Base-by-base conservation (phyloP, 768 basidiomycete species). In the Boletus rufocinnamomeus region DNA sequence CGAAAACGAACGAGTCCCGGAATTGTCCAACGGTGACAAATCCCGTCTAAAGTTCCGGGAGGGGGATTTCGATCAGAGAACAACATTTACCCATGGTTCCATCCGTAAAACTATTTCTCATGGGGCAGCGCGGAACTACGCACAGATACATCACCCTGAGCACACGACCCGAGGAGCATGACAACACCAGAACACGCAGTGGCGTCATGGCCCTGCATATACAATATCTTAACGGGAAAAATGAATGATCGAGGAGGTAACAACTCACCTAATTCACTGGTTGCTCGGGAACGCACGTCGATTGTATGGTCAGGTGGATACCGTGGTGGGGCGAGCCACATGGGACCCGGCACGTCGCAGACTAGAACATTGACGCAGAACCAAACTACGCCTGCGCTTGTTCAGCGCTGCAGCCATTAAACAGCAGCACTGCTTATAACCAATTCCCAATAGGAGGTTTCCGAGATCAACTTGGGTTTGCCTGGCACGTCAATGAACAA, bases 131-230 rank as follows among this genome's bases (percentile, higher is more conserved):
- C 50, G 56, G 66, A 52, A 43, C 53, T 59, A 60, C 66, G 61
- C 66, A 68, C 59, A 50, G 46, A 52, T 44, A 46, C 56, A 54
- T 53, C 53, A 60, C 68, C 68, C 69, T 70, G 69, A 66, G 47
- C 34, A 52, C 52, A 60, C 52, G 56, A 47, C 52, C 7, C 47
- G 35, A 47, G 48, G 50, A 45, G 45, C 34, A 59, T 53, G 57
- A 50, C 51, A 51, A 50, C 21, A 59, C 35, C 27, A 56, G 35
- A 68, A 65, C 66, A 68, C 38, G 63, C 62, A 61, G 69, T 59
- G 61, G 69, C 69, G 59, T 66, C 57, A 59, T 59, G 63, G 41
- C 64, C 56, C 66, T 60, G 56, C 50, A 41, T 6, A 45, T 44
- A 57, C 47, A 5, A 5, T 25, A 50, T 52, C 47, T 52, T 34